A percentile compares a stretch with the other conserved stretches of the same genome.
Evolutionary conservation across 208 protist species (phyloP).

Genomic region (Acanthamoeba triangularis): DNA sequence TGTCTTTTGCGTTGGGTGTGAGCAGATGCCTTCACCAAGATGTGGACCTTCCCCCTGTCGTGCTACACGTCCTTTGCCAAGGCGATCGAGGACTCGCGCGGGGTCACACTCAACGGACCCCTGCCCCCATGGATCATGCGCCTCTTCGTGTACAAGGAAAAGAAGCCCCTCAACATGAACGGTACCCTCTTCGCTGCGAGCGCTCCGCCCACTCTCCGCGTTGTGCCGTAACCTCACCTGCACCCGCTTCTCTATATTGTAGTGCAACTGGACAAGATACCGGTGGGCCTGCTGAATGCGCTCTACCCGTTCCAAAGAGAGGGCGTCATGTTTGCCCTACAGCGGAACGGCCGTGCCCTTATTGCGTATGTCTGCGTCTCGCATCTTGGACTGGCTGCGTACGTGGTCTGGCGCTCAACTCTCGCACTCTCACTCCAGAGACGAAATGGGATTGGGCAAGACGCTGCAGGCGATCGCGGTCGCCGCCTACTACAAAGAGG

Average conservation of each 20-base stretch:
- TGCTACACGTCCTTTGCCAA: constrained; percentile 5
- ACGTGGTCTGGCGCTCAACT: too few relatives aligned
- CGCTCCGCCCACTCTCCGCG: background rate
- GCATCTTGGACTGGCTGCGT: background rate
- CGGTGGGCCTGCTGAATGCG: constrained; percentile 20
- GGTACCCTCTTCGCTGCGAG: background rate
- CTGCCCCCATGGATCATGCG: background rate
- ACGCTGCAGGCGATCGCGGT: constrained; percentile 97
- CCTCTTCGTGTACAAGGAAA: constrained; percentile 27
- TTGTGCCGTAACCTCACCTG: background rate
- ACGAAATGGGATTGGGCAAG: constrained; percentile 98
- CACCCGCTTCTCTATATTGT: background rate
- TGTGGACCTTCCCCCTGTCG: constrained; percentile 51
- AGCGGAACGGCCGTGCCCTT: constrained; percentile 26
- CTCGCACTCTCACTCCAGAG: constrained; percentile 74
- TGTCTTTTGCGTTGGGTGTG: background rate
- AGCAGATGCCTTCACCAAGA: background rate
- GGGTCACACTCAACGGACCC: background rate
- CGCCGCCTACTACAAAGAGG: constrained; percentile 93
- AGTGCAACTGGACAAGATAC: constrained; percentile 45
- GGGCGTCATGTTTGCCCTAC: constrained; percentile 35
- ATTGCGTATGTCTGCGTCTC: constrained; percentile 35
- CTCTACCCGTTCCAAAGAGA: constrained; percentile 60
- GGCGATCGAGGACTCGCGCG: background rate
- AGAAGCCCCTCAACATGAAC: constrained; percentile 40